A percentile compares a stretch with the other conserved stretches of the same genome.
Evolutionary conservation across 371 early-diverging fungal genomes (phyloP).

Genomic region (Lichtheimia hyalospora): DNA sequence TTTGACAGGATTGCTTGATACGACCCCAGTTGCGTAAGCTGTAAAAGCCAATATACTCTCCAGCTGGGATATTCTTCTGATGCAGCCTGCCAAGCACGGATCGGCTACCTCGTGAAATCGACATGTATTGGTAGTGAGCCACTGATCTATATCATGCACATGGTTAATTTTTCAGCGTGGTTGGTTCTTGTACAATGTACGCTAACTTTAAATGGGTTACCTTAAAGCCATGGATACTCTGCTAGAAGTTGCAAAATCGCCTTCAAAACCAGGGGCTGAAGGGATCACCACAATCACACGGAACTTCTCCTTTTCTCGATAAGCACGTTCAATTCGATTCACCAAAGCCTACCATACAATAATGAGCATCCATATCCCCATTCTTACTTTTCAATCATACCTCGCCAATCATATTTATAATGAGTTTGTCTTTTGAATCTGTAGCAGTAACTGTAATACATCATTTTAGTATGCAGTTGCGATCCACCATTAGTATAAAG

Average conservation of each 20-base stretch:
- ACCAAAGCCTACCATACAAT: conserved; percentile 58
- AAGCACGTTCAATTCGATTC: conserved; percentile 78
- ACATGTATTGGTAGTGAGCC: conserved; percentile 81
- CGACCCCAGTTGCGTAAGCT: conserved; percentile 73
- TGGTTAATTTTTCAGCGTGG: conserved; percentile 28
- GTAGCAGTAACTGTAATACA: conserved; percentile 40
- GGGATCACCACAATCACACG: conserved; percentile 88
- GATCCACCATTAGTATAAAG: no score
- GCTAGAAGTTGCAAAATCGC: conserved; percentile 66
- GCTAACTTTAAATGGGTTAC: conserved; percentile 12
- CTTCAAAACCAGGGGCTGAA: conserved; percentile 87
- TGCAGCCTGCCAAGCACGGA: conserved; percentile 67
- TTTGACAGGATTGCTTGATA: conserved; percentile 14
- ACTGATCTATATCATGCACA: conserved; percentile 45
- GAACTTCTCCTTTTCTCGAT: conserved; percentile 66
- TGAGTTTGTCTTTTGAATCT: conserved; percentile 31
- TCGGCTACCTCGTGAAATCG: conserved; percentile 76
- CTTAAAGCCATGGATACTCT: conserved; percentile 39
- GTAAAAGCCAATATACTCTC: conserved; percentile 79
- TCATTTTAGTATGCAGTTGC: background rate
- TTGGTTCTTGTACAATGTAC: background rate
- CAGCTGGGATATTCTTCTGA: conserved; percentile 62
- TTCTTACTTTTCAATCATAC: conserved; percentile 11
- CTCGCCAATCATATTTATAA: conserved; percentile 49
- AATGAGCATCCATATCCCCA: no score